Percentiles rank a stretch among this genome's conserved stretches.
These are phyloP conservation scores for Panaeolus cyanescens DNA, from an alignment of 768 basidiomycete genomes.

Conservation along the genomic window DNA sequence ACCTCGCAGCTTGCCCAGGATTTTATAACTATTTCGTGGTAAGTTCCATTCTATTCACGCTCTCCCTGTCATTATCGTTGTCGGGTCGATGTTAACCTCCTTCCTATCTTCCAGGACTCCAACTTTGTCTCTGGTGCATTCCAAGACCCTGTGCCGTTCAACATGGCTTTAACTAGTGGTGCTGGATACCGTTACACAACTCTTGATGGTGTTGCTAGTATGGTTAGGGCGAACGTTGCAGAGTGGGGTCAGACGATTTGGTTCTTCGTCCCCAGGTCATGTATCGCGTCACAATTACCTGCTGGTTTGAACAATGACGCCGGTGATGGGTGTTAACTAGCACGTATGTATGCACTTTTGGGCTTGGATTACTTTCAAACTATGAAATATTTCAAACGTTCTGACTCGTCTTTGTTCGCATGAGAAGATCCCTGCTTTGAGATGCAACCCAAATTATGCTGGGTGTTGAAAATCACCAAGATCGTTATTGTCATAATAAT, in stretches of 20 bases:
- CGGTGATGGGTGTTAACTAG: slow-evolving; percentile 24
- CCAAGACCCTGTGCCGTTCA: slow-evolving; percentile 27
- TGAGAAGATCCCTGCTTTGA: too few species aligned
- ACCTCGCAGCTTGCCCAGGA: slow-evolving; percentile 21
- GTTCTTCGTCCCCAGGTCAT: slow-evolving; percentile 27
- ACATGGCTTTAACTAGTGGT: slow-evolving; percentile 19
- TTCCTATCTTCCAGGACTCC: slow-evolving; percentile 23
- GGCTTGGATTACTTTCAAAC: too few species aligned
- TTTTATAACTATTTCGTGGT: slow-evolving; percentile 29
- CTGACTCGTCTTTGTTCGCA: too few species aligned
- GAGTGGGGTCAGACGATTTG: slow-evolving; percentile 27
- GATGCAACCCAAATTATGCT: too few species aligned
- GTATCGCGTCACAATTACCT: slow-evolving; percentile 24
- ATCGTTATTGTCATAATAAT: too few species aligned
- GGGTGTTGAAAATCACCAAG: too few species aligned
- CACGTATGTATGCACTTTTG: too few species aligned
- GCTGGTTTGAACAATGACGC: slow-evolving; percentile 22
- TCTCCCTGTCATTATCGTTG: not conserved
- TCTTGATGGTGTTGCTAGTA: slow-evolving; percentile 20
- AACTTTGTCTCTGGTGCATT: slow-evolving; percentile 21
- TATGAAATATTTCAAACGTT: too few species aligned
- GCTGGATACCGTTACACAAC: slow-evolving; percentile 24
- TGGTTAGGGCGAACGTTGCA: slow-evolving; percentile 25
- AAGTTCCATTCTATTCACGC: not conserved
- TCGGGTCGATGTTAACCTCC: too few species aligned